A percentile compares a stretch with the other conserved stretches of the same genome.
phyloP scores from a whole-genome alignment of 2,329 filamentous ascomycete species.

The Fusarium camptoceras region DNA sequence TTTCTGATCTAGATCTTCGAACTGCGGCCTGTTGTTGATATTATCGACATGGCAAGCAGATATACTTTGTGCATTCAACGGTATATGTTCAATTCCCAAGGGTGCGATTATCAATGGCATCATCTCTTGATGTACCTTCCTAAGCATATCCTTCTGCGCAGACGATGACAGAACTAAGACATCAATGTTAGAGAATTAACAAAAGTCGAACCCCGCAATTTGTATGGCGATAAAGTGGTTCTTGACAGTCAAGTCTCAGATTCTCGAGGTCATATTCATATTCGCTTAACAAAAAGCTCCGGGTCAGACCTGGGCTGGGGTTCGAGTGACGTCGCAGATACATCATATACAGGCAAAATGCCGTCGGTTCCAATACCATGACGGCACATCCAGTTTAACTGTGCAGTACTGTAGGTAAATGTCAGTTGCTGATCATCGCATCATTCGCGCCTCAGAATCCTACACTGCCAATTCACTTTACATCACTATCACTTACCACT shows the following conservation, averaged over 20 bases:
- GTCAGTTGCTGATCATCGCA: not conserved
- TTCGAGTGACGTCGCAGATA: conserved; percentile 24
- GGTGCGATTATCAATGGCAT: not conserved
- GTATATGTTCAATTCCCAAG: not conserved
- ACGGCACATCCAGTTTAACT: too few species aligned
- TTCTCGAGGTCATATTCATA: not conserved
- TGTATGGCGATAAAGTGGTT: not conserved
- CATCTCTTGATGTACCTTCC: too few species aligned
- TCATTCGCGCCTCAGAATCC: conserved; percentile 7
- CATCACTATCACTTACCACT: not conserved
- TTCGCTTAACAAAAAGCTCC: conserved; percentile 10
- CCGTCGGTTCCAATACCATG: conserved; percentile 4
- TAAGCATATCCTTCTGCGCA: not conserved
- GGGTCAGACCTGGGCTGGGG: not conserved
- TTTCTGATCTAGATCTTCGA: not conserved
- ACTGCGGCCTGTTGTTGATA: not conserved
- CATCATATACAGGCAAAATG: conserved; percentile 23
- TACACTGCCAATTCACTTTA: not conserved
- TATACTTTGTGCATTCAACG: not conserved
- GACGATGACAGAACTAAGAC: not conserved
- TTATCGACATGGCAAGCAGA: not conserved
- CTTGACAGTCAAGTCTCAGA: not conserved
- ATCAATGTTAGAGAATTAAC: not conserved
- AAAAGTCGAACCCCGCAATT: not conserved
- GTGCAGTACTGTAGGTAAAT: not conserved